Base-by-base conservation (phyloP, 345 rosid species). In the Rhodamnia rubescens region DNA sequence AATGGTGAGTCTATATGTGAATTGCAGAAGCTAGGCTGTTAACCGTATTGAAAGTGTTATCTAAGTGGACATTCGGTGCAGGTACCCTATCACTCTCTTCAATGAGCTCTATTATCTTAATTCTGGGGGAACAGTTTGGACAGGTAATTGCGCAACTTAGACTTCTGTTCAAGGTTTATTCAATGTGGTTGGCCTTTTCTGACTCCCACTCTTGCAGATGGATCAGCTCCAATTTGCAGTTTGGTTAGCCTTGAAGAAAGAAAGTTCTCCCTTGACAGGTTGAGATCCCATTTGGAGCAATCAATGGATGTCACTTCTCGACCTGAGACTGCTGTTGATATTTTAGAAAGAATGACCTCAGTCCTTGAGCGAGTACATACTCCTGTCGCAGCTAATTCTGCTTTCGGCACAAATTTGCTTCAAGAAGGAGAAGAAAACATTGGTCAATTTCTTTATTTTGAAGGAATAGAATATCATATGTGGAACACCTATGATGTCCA, bases 401-500 rank as follows among this genome's bases (percentile, higher is more conserved):
- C 98, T 84, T 91, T 95, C 82, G 99, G 99, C 51, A 92, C 98
- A 57, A 94, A 94, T 89, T 87, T 97, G 91, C 99, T 97, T 40
- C 92, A 88, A 88, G 92, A 92, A 88, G 99, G 97, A 89, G 97
- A 97, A 90, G 99, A 97, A 88, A 95, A 95, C 92, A 91, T 97
- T 10, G 99, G 99, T 14, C 98, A 95, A 82, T 97, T 97, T 88
- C 97, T 97, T 80, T 95, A 97, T 85, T 92, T 95, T 16, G 98
- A 97, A 92, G 99, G 99, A 57, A 50, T 92, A 16, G 99, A 97
- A 82, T 97, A 95, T 86, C 95, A 83, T 56, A 95, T 97, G 98
- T 97, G 98, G 98, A 95, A 95, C 90, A 95, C 99, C 49, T 97
- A 95, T 47, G 99, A 95, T 81, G 98, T 97, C 85, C 99, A 97